Conservation (phyloP, 768 basidiomycete species). For the Solioccasus polychromus region DNA sequence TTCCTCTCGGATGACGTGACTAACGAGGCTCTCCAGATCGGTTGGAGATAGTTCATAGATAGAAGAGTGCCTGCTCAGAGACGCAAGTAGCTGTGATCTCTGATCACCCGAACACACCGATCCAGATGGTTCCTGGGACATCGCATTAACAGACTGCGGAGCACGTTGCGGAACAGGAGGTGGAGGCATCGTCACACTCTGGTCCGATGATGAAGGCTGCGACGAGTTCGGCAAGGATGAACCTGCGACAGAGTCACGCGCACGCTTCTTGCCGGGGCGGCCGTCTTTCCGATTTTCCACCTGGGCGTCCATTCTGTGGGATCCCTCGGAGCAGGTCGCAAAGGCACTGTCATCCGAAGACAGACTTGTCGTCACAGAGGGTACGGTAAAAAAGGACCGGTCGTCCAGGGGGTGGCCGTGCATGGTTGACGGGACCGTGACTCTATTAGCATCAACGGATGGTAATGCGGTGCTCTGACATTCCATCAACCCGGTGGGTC, state of each 20-base stretch:
- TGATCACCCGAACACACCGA: slow-evolving; percentile 3
- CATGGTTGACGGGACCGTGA: slow-evolving; percentile 1
- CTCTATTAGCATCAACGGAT: neutral
- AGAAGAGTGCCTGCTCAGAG: slow-evolving; percentile 42
- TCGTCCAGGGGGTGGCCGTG: neutral
- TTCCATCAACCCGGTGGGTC: neutral
- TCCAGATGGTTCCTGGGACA: slow-evolving; percentile 6
- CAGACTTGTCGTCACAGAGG: slow-evolving; percentile 8
- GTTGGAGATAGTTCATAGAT: slow-evolving; percentile 53
- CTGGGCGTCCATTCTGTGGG: slow-evolving; percentile 6
- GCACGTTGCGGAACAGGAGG: slow-evolving; percentile 27
- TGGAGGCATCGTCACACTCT: slow-evolving; percentile 27
- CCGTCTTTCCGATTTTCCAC: neutral
- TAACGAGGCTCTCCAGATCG: slow-evolving; percentile 56
- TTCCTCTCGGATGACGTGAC: slow-evolving; percentile 66
- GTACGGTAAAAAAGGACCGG: neutral
- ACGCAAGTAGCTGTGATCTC: slow-evolving; percentile 30
- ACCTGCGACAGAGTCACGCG: slow-evolving; percentile 6
- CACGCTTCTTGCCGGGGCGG: neutral
- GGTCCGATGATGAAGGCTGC: slow-evolving; percentile 28
- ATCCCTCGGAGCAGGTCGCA: slow-evolving; percentile 27
- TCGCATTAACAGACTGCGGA: slow-evolving; percentile 4
- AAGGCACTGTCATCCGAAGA: slow-evolving; percentile 30
- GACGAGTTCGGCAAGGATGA: slow-evolving; percentile 35
- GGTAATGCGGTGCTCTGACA: slow-evolving; percentile 2